These are phyloP conservation scores for Sabuloglossum arenarium DNA, from an alignment of 495 filamentous ascomycete species.

Conservation along the genomic window DNA sequence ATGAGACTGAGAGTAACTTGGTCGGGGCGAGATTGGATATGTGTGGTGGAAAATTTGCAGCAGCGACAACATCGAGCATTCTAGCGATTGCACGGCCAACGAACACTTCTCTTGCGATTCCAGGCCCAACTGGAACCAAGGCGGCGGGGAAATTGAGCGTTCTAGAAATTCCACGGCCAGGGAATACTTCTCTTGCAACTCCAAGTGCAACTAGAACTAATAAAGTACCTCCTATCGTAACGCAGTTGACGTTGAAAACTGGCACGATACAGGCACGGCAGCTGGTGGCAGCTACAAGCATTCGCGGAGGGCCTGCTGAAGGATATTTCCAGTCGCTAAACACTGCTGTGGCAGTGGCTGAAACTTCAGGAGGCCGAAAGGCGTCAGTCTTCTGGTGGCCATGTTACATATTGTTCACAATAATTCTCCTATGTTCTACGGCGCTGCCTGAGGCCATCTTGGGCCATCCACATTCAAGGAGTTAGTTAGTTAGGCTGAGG, in stretches of 20 bases:
- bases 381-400: not conserved
- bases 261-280: not conserved
- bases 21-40: not conserved
- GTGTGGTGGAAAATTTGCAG: not conserved
- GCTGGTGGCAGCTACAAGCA: not conserved
- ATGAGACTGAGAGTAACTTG: not conserved
- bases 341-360: not conserved
- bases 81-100: not conserved
- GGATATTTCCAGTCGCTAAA: not conserved
- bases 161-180: not conserved
- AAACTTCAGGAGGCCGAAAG: not conserved
- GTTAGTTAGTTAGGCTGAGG: no score
- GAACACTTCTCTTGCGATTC: not conserved
- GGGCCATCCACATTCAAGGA: not conserved
- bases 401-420: not conserved
- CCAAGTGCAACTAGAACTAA: not conserved
- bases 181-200: not conserved
- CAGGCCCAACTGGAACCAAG: not conserved
- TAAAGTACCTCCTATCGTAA: not conserved
- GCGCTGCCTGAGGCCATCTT: not conserved
- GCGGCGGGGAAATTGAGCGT: not conserved
- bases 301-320: not conserved
- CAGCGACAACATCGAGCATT: not conserved
- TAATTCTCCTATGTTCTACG: not conserved
- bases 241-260: not conserved